phyloP scores from a whole-genome alignment of 2,329 filamentous ascomycete species.

The Ciborinia camelliae region DNA sequence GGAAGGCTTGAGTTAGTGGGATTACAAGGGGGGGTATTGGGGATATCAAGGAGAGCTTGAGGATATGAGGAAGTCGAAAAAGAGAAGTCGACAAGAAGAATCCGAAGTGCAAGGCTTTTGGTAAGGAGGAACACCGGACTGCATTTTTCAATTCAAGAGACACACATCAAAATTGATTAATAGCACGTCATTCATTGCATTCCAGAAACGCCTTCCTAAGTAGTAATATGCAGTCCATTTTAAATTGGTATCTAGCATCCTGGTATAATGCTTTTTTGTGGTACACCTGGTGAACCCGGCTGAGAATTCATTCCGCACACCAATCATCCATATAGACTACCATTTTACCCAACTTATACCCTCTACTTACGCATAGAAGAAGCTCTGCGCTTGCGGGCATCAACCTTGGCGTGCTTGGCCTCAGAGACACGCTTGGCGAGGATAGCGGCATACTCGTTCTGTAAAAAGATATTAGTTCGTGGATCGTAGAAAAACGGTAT shows the following conservation, averaged over 20 bases:
- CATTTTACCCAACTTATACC: constrained; percentile 16
- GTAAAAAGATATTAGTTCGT: constrained; percentile 6
- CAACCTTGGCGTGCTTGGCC: constrained; percentile 89
- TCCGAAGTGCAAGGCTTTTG: not conserved
- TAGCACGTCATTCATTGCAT: constrained; percentile 14
- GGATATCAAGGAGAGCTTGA: too few species aligned
- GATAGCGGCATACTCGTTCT: constrained; percentile 97
- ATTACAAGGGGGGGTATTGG: not conserved
- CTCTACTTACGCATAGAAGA: constrained; percentile 87
- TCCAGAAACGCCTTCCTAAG: constrained; percentile 20
- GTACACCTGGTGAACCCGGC: constrained; percentile 16
- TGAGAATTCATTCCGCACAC: constrained; percentile 16
- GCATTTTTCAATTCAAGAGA: not conserved
- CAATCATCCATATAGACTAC: constrained; percentile 16
- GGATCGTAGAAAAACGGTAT: not conserved
- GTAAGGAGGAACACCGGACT: not conserved
- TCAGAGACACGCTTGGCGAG: constrained; percentile 96
- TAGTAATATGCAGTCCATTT: constrained; percentile 20
- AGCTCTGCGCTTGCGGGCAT: constrained; percentile 94
- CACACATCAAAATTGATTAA: constrained; percentile 3
- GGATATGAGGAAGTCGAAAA: not conserved
- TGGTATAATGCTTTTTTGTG: constrained; percentile 19
- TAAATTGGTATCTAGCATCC: constrained; percentile 17
- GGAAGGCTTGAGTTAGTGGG: too few species aligned
- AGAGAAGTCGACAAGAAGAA: not conserved